Evolutionary conservation across 2,329 filamentous ascomycete genomes (phyloP), one percentile per base, ranked within the genome.

Genomic region (Coniochaeta sp.): DNA sequence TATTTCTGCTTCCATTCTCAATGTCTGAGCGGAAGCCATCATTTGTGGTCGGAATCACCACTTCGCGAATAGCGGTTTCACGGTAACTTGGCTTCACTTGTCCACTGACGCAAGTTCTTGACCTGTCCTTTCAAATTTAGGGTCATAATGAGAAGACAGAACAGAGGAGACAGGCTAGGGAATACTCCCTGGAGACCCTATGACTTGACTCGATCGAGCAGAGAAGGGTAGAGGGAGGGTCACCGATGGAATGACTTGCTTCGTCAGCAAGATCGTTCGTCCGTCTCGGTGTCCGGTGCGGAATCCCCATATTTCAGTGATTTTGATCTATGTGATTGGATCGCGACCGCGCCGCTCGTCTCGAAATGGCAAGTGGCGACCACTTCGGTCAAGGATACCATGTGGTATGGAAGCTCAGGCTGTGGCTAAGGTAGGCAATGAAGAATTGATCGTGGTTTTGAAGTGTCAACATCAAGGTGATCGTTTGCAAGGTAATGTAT

Each of bases 1-100:
- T 31, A 69, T 62, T 26, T 69, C 70, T 16, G 63, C 61, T 22
- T 66, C 62, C 22, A 57, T 60, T 40, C 50, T 58, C 6, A 58
- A 31, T 24, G 63, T 62, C 52, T 61, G 50, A 40, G 22, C 34
- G n/a, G 54, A 56, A 6, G 47, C 47, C 47, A 52, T 52, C 22
- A 14, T 52, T n/a, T 24, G 7, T 16, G 22, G 22, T 52, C n/a
- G 47, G 11, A 6, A 28, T 22, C 9, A 6, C 7, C 5, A 2
- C 12, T 6, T 12, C n/a, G 6, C 12, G 22, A 52, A 14, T 17
- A 14, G 34, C 34, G 28, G 8, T 12, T 52, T 52, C 47, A 52
- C 28, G 26, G 22, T 31, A n/a, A 31, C 17, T n/a, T 26, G 9
- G 24, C 14, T 26, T 52, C 26, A 52, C 9, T 28, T 52, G 43